These are phyloP conservation scores for Panaeolus papilionaceus DNA, from an alignment of 768 basidiomycete genomes.

Conservation along the genomic window DNA sequence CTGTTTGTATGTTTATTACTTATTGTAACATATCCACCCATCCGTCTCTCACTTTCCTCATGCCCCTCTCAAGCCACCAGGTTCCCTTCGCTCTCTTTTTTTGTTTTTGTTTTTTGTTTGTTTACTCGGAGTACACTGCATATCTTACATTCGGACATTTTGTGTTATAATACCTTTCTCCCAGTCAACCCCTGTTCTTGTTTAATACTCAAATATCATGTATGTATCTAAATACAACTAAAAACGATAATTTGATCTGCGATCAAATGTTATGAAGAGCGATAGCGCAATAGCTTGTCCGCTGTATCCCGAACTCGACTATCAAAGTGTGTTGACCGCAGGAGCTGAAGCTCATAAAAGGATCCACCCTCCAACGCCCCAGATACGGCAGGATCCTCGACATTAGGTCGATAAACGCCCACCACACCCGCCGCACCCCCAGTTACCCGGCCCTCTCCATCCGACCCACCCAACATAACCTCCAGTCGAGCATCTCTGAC, in stretches of 20 bases:
- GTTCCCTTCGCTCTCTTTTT: too few species aligned
- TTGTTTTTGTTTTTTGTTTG: not conserved
- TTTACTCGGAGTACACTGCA: constrained; percentile 10
- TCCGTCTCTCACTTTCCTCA: constrained; percentile 9
- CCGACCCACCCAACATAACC: constrained; percentile 86
- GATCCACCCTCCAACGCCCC: constrained; percentile 85
- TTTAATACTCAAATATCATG: constrained; percentile 19
- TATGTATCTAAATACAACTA: constrained; percentile 9
- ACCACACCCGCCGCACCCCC: constrained; percentile 51
- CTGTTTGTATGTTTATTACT: constrained; percentile 36
- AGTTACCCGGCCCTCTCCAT: constrained; percentile 46
- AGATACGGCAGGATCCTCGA: constrained; percentile 88
- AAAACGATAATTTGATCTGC: constrained; percentile 28
- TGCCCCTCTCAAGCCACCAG: too few species aligned
- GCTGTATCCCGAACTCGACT: constrained; percentile 72
- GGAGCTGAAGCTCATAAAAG: constrained; percentile 76
- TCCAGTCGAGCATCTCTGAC: constrained; percentile 82
- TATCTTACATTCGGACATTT: constrained; percentile 19
- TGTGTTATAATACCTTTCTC: constrained; percentile 23
- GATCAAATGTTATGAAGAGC: constrained; percentile 25
- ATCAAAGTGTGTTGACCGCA: constrained; percentile 69
- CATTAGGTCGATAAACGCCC: constrained; percentile 83
- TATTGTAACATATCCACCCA: constrained; percentile 30
- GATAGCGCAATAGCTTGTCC: constrained; percentile 54
- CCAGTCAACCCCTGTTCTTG: constrained; percentile 18